Evolutionary conservation across 768 basidiomycete species (phyloP).

Genomic region (Russula olivacea): DNA sequence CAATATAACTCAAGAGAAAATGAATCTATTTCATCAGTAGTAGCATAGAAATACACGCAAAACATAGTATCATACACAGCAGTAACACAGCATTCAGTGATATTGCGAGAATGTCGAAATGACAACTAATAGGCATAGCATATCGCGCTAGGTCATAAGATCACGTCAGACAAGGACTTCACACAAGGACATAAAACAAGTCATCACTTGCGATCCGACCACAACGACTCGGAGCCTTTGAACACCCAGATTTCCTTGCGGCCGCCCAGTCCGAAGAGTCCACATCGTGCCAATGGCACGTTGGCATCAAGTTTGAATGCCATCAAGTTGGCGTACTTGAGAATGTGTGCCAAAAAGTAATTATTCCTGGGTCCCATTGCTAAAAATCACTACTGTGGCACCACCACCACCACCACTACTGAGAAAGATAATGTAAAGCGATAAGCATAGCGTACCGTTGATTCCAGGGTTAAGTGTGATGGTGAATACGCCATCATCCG

Average conservation of each 20-base stretch:
- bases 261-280: constrained; percentile 36
- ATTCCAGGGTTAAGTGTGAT: constrained; percentile 45
- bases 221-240: constrained; percentile 36
- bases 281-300: constrained; percentile 46
- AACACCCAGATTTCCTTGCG: constrained; percentile 64
- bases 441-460: constrained; percentile 13
- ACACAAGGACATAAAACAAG: neutral
- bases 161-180: neutral
- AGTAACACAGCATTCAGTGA: neutral
- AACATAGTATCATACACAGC: neutral
- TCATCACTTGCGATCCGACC: constrained; percentile 14
- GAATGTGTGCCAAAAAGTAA: constrained; percentile 55
- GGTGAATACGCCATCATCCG: constrained; percentile 47
- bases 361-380: constrained; percentile 38
- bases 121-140: neutral
- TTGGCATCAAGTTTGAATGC: constrained; percentile 63
- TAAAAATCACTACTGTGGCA: constrained; percentile 11
- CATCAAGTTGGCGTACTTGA: constrained; percentile 50
- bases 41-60: neutral
- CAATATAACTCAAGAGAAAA: neutral
- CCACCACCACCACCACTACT: neutral
- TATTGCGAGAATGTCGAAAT: neutral
- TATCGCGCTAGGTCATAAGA: constrained; percentile 11
- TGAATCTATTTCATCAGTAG: neutral
- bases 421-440: neutral